These are phyloP conservation scores for Penstemon newberryi DNA, from an alignment of 257 asterid species.

Conservation along the genomic window DNA sequence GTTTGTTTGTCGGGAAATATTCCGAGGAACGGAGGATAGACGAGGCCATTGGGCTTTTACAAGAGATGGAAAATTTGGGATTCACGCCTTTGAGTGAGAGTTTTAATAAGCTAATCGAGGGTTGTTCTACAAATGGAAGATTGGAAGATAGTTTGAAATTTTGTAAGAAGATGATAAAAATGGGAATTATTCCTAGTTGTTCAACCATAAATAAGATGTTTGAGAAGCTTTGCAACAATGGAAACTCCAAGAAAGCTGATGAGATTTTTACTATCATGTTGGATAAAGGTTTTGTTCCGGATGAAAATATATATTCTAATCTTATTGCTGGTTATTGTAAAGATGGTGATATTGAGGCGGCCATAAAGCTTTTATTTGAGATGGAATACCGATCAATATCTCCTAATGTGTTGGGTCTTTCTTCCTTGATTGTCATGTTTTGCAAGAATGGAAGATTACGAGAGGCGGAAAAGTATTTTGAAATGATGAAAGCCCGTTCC, in stretches of 20 bases:
- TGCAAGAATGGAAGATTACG: constrained; percentile 52
- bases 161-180: constrained; percentile 52
- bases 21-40: constrained; percentile 53
- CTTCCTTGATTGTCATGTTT: constrained; percentile 41
- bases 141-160: constrained; percentile 53
- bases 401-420: constrained; percentile 39
- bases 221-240: constrained; percentile 52
- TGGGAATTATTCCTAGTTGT: constrained; percentile 53
- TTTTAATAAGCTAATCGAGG: constrained; percentile 49
- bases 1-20: constrained; percentile 50
- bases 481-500: constrained; percentile 41
- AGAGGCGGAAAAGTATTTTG: constrained; percentile 53
- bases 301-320: constrained; percentile 47
- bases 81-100: constrained; percentile 59
- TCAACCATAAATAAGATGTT: constrained; percentile 50
- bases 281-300: constrained; percentile 62
- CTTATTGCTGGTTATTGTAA: constrained; percentile 63
- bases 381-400: constrained; percentile 62
- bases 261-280: constrained; percentile 57
- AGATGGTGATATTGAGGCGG: constrained; percentile 46
- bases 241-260: constrained; percentile 53
- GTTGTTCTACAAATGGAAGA: constrained; percentile 53
- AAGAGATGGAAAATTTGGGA: constrained; percentile 52
- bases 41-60: constrained; percentile 49
- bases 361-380: constrained; percentile 60